Evolutionary conservation across 2,329 filamentous ascomycete species (phyloP).

Genomic region (Microcyclospora pomicola): DNA sequence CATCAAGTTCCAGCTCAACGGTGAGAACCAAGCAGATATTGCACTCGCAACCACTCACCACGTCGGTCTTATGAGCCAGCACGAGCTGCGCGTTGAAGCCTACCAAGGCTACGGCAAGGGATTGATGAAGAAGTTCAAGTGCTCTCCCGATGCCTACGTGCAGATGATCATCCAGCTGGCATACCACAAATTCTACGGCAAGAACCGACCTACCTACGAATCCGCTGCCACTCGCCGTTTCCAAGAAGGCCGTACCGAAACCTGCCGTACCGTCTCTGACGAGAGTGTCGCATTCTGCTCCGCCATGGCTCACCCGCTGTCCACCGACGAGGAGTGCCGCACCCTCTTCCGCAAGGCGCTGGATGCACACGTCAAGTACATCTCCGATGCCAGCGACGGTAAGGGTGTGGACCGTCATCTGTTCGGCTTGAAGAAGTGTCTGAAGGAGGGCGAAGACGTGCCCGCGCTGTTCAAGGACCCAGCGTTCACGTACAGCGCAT

Average conservation of each 20-base stretch:
- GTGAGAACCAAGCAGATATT: constrained; percentile 63
- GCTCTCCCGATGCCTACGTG: constrained; percentile 91
- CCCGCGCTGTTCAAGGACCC: constrained; percentile 80
- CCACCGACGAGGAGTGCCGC: constrained; percentile 51
- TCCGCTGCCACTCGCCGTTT: constrained; percentile 89
- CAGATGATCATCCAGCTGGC: constrained; percentile 98
- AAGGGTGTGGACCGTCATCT: constrained; percentile 91
- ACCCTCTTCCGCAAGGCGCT: constrained; percentile 72
- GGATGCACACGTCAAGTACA: constrained; percentile 77
- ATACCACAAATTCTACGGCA: constrained; percentile 98
- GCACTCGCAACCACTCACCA: constrained; percentile 69
- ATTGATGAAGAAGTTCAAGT: constrained; percentile 98
- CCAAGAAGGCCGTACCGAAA: constrained; percentile 92
- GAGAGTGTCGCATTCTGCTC: constrained; percentile 83
- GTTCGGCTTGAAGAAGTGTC: constrained; percentile 88
- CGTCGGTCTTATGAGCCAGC: constrained; percentile 62
- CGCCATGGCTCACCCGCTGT: constrained; percentile 59
- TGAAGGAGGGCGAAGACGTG: constrained; percentile 65
- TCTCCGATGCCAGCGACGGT: constrained; percentile 73
- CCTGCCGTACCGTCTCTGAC: constrained; percentile 82
- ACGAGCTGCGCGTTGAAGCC: constrained; percentile 85
- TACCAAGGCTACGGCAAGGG: constrained; percentile 98
- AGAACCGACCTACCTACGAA: constrained; percentile 95
- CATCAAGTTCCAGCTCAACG: constrained; percentile 64
- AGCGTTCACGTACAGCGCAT: constrained; percentile 66